phyloP scores from a whole-genome alignment of 1,284 basidiomycete genomes.

The Ustilago bromivora region DNA sequence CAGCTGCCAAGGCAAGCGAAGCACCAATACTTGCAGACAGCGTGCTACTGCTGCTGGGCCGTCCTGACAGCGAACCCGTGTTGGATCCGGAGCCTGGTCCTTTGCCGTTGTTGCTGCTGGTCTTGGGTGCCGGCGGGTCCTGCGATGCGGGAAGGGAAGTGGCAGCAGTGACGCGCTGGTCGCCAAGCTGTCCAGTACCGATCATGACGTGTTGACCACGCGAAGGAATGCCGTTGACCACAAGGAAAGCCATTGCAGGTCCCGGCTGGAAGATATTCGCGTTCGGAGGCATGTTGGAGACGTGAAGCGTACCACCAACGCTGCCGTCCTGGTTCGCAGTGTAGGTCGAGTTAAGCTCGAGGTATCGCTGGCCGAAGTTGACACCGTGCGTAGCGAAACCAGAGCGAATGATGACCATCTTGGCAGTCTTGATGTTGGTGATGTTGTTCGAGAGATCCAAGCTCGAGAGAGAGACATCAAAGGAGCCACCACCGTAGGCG shows the following conservation, averaged over 20 bases:
- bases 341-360: slow-evolving; percentile 78
- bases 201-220: slow-evolving; percentile 74
- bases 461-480: slow-evolving; percentile 74
- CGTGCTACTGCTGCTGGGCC: slow-evolving; percentile 8
- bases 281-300: slow-evolving; percentile 68
- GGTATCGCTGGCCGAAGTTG: slow-evolving; percentile 70
- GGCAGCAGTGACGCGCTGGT: slow-evolving; percentile 29
- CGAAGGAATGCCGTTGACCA: slow-evolving; percentile 79
- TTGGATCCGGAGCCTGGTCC: slow-evolving; percentile 16
- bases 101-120: slow-evolving; percentile 7
- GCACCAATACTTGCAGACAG: slow-evolving; percentile 3
- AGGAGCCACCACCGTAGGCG: slow-evolving; percentile 84
- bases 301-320: slow-evolving; percentile 80
- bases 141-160: slow-evolving; percentile 38
- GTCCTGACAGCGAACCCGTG: slow-evolving; percentile 5
- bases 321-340: slow-evolving; percentile 81
- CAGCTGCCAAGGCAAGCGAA: slow-evolving; percentile 5
- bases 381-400: slow-evolving; percentile 66
- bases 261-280: slow-evolving; percentile 78
- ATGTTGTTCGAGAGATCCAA: slow-evolving; percentile 61
- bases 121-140: slow-evolving; percentile 33
- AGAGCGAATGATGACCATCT: slow-evolving; percentile 74
- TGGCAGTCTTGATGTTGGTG: slow-evolving; percentile 75
- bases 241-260: slow-evolving; percentile 80
- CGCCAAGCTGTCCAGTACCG: slow-evolving; percentile 51